Percentiles rank a stretch among this genome's conserved stretches.
Evolutionary conservation across 176 grass and related monocot genomes (phyloP).

Genomic region (Tillandsia leiboldiana): DNA sequence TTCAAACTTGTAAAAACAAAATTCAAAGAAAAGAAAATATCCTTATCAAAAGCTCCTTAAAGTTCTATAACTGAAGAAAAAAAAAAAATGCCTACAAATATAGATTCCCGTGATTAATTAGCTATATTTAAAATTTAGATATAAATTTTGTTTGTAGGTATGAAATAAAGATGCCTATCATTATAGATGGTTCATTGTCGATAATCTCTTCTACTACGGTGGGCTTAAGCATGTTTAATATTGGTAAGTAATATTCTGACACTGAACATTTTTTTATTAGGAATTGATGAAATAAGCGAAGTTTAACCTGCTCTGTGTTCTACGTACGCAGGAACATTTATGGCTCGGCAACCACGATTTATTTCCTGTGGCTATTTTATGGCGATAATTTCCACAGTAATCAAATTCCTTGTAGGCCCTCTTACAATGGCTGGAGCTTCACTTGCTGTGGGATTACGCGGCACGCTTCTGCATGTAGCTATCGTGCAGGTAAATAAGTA

Average conservation of each 20-base stretch:
- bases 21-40: not conserved
- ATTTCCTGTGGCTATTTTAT: constrained; percentile 66
- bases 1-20: too few relatives aligned
- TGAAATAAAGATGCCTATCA: constrained; percentile 56
- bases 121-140: not conserved
- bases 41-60: too few relatives aligned
- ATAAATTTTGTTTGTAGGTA: constrained; percentile 14
- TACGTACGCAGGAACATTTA: constrained; percentile 51
- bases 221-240: constrained; percentile 83
- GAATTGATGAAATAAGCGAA: not conserved
- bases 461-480: constrained; percentile 46
- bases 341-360: constrained; percentile 51
- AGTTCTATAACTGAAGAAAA: too few relatives aligned
- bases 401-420: constrained; percentile 64
- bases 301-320: not conserved
- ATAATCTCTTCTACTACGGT: constrained; percentile 53
- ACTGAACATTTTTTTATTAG: not conserved
- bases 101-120: too few relatives aligned
- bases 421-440: constrained; percentile 53
- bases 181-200: constrained; percentile 46
- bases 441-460: constrained; percentile 48
- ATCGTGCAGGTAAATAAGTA: constrained; percentile 48
- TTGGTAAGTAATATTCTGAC: constrained; percentile 26
- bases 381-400: constrained; percentile 43
- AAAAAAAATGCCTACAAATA: too few relatives aligned